Evolutionary conservation across 1,139 yeast species (phyloP), one percentile per base, ranked within the genome.

Genomic region (Blastobotrys proliferans): DNA sequence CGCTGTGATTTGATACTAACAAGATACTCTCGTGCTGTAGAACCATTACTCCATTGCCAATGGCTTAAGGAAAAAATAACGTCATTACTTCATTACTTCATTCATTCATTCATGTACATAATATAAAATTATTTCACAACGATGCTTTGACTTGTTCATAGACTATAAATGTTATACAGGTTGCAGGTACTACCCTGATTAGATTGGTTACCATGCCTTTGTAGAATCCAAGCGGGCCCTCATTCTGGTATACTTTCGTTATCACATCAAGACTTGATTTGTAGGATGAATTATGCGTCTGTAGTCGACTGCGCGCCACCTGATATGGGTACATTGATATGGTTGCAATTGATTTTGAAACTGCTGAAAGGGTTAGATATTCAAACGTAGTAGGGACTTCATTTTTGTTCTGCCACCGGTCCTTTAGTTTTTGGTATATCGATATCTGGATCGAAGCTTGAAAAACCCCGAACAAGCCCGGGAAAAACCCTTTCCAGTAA

Each of bases 401-500:
- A 6, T 19, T 20, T 10, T 21, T 14, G n/a, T n/a, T 13, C 35
- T 27, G 22, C 35, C 48, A 50, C 24, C 36, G 8, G 44, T 38
- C 21, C 61, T 85, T 87, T 42, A 85, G 56, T 19, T 84, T 76
- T 55, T 90, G 97, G 59, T 92, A 92, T 20, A 87, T 66, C 14
- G 95, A 77, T 58, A 92, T 82, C 56, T 94, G 96, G 13, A 92
- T 64, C 8, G 95, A 87, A 6, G 94, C 94, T 60, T 92, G 97
- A 17, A 83, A 74, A 1, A 92, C 95, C 50, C 86, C 90, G 43
- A 90, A 70, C 45, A 90, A 58, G 5, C 95, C 79, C 0, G 98
- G 97, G 1, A 80, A 55, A 4, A 88, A 69, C 0, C 98, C 98
- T 49, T 79, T 77, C 82, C 94, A 88, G 51, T 86, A 81, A 1